Evolutionary conservation across 2,329 filamentous ascomycete genomes (phyloP), one percentile per base, ranked within the genome.

Genomic region (Tolypocladium guangdongense): DNA sequence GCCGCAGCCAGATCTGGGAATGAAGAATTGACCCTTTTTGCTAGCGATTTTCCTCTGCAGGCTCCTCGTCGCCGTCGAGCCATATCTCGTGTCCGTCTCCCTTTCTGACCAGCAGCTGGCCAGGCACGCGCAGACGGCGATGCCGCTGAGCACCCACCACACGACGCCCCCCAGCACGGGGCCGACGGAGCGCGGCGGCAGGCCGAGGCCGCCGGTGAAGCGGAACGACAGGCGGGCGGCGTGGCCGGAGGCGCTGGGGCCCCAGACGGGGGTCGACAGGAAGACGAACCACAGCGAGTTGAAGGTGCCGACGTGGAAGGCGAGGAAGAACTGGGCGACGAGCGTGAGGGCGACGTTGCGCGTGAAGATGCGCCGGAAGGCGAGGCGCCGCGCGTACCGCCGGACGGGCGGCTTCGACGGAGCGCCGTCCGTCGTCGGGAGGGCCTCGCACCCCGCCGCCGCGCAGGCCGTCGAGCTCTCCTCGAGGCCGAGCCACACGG

Each of bases 201-300:
- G 77, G n/a, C 87, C 87, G 0, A 93, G 74, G 2, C 89, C 89
- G 32, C 88, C 87, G 0, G 83, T 82, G 63, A 90, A 90, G 56
- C 77, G 69, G 62, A 86, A 81, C 0, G 82, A 76, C 54, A 78
- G 68, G 56, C 67, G 59, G 1, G 56, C 56, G n/a, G 66, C 60
- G 33, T 65, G 63, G 1, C 64, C 57, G 0, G 69, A 68, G 0
- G 66, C 58, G 12, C 60, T 41, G 0, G 75, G 72, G 60, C 75
- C 68, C 57, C 74, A 81, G 5, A 84, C 82, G 0, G 86, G 84
- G 0, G 86, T 87, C 1, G 87, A 88, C 47, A 91, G 76, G 67
- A 91, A 90, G 50, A 89, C 77, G 56, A 88, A 87, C 73, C 84
- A 88, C 46, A 91, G 78, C 2, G 85, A 80, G 63, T 88, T 86